Percentiles rank a stretch among this genome's conserved stretches.
These are phyloP conservation scores for Myxozyma sirexii DNA, from an alignment of 805 yeast species.

Conservation along the genomic window DNA sequence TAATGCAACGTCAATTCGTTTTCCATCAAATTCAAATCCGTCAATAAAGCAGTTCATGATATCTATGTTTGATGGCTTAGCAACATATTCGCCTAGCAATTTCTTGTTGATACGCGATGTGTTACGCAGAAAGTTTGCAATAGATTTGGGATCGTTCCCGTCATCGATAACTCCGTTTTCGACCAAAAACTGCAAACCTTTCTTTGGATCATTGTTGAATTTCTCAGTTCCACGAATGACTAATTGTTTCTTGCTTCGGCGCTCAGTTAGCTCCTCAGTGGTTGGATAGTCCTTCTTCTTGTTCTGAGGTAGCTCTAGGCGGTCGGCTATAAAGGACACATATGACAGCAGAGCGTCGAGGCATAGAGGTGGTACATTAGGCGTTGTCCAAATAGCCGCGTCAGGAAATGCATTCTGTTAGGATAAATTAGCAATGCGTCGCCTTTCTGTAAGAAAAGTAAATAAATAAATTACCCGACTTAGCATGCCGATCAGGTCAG, in stretches of 20 bases:
- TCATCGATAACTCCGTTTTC: conserved; percentile 64
- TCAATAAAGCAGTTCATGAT: conserved; percentile 66
- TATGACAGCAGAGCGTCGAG: conserved; percentile 78
- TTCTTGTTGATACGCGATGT: conserved; percentile 86
- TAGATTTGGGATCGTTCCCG: conserved; percentile 54
- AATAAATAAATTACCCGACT: conserved; percentile 50
- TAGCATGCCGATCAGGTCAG: conserved; percentile 65
- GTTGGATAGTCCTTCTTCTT: conserved; percentile 16
- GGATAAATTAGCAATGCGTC: neutral
- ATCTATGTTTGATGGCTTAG: conserved; percentile 68
- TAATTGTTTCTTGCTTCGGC: conserved; percentile 58
- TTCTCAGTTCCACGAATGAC: conserved; percentile 73
- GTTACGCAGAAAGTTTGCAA: conserved; percentile 76
- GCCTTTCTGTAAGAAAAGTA: neutral
- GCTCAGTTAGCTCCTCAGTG: conserved; percentile 18
- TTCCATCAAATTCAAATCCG: conserved; percentile 70
- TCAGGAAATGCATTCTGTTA: conserved; percentile 74
- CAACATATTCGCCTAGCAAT: conserved; percentile 80
- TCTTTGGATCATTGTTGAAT: conserved; percentile 77
- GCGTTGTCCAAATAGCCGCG: conserved; percentile 75
- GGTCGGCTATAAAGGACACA: conserved; percentile 27
- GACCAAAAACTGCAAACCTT: conserved; percentile 68
- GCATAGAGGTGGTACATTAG: conserved; percentile 90
- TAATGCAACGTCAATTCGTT: conserved; percentile 91
- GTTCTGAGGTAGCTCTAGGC: conserved; percentile 31